Evolutionary conservation across 805 yeast genomes (phyloP).

Genomic region (Metschnikowia hibisci): DNA sequence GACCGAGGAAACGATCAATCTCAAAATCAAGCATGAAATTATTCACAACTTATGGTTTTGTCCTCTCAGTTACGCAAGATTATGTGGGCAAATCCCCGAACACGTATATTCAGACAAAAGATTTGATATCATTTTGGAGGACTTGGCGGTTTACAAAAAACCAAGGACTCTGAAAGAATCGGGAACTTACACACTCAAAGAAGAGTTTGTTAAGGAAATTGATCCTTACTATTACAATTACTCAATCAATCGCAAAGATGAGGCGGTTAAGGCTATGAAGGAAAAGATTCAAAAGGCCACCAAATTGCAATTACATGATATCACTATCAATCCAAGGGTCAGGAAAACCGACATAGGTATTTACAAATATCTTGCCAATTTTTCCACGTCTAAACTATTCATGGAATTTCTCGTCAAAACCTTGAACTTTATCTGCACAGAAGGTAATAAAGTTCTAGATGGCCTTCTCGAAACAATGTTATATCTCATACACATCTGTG

Average conservation of each 20-base stretch:
- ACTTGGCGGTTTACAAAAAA: constrained; percentile 30
- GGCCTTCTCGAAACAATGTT: constrained; percentile 54
- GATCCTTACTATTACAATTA: constrained; percentile 78
- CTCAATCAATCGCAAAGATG: constrained; percentile 75
- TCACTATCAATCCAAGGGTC: constrained; percentile 55
- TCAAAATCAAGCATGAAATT: constrained; percentile 63
- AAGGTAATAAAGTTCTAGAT: constrained; percentile 46
- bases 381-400: constrained; percentile 53
- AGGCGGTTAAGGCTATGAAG: constrained; percentile 65
- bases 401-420: constrained; percentile 50
- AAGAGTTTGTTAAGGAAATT: constrained; percentile 29
- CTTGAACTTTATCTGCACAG: constrained; percentile 34
- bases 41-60: constrained; percentile 79
- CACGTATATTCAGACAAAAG: constrained; percentile 66
- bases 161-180: constrained; percentile 35
- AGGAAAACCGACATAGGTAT: constrained; percentile 31
- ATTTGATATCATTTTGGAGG: constrained; percentile 52
- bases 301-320: constrained; percentile 38
- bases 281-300: constrained; percentile 42
- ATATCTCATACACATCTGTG: constrained; percentile 64
- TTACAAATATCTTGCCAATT: constrained; percentile 44
- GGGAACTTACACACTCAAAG: constrained; percentile 37
- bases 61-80: constrained; percentile 64
- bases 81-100: constrained; percentile 70
- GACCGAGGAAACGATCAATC: constrained; percentile 46